Evolutionary conservation across 108 stramenopile genomes (phyloP).

Genomic region (Pseudonitzschia multistriata): DNA sequence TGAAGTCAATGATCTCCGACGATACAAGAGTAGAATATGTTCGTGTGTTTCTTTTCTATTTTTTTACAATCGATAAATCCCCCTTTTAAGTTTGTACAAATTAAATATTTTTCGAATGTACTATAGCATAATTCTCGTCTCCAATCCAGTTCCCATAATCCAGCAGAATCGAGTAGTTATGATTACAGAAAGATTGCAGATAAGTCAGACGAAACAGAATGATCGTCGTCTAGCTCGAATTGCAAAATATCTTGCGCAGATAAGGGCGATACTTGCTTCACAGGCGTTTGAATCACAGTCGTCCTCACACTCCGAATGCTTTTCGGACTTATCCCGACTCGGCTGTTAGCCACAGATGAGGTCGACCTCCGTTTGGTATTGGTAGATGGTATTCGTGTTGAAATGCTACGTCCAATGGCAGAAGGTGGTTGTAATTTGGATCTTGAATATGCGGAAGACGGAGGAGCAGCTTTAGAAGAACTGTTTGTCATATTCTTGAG

Average conservation of each 20-base stretch:
- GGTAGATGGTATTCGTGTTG: not conserved
- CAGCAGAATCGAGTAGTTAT: not conserved
- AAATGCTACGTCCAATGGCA: not conserved
- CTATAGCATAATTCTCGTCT: not conserved
- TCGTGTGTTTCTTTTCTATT: no score
- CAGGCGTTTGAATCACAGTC: not conserved
- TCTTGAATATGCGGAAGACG: not conserved
- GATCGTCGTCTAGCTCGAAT: conserved; percentile 3
- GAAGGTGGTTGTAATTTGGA: not conserved
- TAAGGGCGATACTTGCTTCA: not conserved
- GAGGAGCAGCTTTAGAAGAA: not conserved
- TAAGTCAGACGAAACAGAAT: conserved; percentile 4
- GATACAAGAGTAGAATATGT: no score
- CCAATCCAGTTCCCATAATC: not conserved
- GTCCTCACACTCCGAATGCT: not conserved
- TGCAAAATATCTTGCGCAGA: conserved; percentile 12
- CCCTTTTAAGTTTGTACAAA: no score
- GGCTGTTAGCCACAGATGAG: not conserved
- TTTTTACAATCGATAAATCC: no score
- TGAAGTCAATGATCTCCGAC: no score
- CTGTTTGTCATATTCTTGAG: conserved; percentile 1
- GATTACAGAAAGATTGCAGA: not conserved
- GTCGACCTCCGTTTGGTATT: not conserved
- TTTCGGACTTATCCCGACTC: not conserved
- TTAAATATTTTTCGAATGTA: no score